phyloP scores from a whole-genome alignment of 1,139 yeast species.

The Nadsonia commutata region DNA sequence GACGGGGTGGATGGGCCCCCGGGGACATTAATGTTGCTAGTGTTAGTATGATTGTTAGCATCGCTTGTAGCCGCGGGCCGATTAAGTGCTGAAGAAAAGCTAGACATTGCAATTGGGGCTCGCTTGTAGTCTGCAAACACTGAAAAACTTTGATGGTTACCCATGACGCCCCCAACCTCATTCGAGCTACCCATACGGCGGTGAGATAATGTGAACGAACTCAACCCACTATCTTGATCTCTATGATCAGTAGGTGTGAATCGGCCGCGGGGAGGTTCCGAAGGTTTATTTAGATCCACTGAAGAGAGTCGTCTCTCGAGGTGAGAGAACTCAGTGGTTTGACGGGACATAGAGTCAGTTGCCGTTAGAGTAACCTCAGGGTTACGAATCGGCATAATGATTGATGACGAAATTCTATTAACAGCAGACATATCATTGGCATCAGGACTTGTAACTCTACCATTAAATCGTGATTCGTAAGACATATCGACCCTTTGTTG shows the following conservation, averaged over 20 bases:
- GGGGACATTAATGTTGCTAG: background rate
- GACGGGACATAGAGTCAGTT: background rate
- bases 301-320: background rate
- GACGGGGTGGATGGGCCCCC: background rate
- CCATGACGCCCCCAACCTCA: background rate
- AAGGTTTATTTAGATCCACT: background rate
- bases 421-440: background rate
- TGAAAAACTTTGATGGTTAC: too few relatives aligned
- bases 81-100: background rate
- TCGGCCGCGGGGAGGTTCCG: background rate
- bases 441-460: background rate
- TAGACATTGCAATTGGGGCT: background rate
- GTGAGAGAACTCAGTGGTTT: background rate
- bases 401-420: background rate
- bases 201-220: background rate
- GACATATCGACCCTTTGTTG: slow-evolving; percentile 1
- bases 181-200: background rate
- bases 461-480: background rate
- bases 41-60: background rate
- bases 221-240: background rate
- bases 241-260: background rate
- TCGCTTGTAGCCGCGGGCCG: background rate
- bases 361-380: too few relatives aligned
- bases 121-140: background rate
- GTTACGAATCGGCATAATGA: too few relatives aligned